Conservation (phyloP, 257 asterid genomes). For the Nicotiana paniculata region DNA sequence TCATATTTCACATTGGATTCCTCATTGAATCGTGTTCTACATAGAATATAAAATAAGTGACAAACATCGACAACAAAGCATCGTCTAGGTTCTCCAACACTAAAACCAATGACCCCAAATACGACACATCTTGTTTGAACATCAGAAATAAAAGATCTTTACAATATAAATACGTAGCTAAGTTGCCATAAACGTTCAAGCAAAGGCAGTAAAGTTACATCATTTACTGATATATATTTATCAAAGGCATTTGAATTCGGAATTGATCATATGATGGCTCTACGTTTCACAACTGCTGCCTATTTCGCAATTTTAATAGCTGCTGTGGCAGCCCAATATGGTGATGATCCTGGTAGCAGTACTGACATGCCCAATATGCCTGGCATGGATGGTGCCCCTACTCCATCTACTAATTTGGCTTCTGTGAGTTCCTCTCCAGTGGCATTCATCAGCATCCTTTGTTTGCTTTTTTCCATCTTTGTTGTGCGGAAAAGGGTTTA, state of each 20-base stretch:
- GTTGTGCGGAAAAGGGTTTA: neutral
- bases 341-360: neutral
- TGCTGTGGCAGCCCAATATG: slow-evolving; percentile 5
- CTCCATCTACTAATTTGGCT: neutral
- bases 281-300: neutral
- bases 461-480: neutral
- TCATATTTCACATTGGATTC: neutral
- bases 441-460: neutral
- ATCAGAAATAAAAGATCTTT: neutral
- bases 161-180: neutral
- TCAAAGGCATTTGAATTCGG: neutral
- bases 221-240: neutral
- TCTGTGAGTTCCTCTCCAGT: neutral
- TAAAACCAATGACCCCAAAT: neutral
- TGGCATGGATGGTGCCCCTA: slow-evolving; percentile 3
- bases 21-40: neutral
- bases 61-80: neutral
- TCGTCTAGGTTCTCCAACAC: neutral
- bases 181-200: neutral
- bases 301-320: neutral
- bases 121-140: neutral
- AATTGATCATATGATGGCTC: neutral
- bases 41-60: neutral
- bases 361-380: slow-evolving; percentile 3
- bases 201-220: neutral